These are phyloP conservation scores for Trichoderma arundinaceum DNA, from an alignment of 2,329 filamentous ascomycete genomes.

Conservation along the genomic window DNA sequence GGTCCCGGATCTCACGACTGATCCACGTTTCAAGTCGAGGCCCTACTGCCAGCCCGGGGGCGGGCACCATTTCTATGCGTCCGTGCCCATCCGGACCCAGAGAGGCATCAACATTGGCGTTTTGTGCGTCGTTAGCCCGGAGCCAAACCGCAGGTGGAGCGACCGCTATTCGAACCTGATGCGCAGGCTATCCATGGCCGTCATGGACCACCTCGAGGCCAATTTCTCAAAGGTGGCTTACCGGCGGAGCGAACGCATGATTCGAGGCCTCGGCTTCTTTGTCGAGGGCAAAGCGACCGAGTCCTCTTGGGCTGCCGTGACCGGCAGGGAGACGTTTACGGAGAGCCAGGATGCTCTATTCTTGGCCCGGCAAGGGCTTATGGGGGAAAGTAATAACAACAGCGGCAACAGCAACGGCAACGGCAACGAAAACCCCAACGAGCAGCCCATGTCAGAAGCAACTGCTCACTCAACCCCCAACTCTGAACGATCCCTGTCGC, in stretches of 20 bases:
- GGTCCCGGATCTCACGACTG: conserved; percentile 40
- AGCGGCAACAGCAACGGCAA: no score
- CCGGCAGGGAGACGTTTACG: conserved; percentile 23
- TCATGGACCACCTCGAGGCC: conserved; percentile 43
- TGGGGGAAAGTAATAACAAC: no score
- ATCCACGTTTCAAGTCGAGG: conserved; percentile 39
- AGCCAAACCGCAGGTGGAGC: conserved; percentile 33
- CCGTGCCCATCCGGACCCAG: conserved; percentile 44
- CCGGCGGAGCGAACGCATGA: conserved; percentile 42
- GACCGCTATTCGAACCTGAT: conserved; percentile 36
- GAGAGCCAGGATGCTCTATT: conserved; percentile 18
- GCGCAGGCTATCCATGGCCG: conserved; percentile 35
- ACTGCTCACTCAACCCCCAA: not conserved
- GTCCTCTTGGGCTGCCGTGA: conserved; percentile 23
- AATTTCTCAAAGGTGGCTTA: conserved; percentile 37
- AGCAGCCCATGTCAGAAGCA: not conserved
- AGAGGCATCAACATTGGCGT: conserved; percentile 47
- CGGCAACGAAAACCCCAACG: not conserved
- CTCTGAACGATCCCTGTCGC: conserved; percentile 16
- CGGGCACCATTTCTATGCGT: conserved; percentile 43
- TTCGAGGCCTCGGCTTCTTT: conserved; percentile 43
- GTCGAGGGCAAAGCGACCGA: conserved; percentile 36
- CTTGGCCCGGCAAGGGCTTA: conserved; percentile 20
- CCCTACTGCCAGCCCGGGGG: conserved; percentile 34
- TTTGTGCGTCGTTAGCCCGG: conserved; percentile 37